These are phyloP conservation scores for Phytopythium chamaehyphon DNA, from an alignment of 352 stramenopile genomes.

Conservation along the genomic window DNA sequence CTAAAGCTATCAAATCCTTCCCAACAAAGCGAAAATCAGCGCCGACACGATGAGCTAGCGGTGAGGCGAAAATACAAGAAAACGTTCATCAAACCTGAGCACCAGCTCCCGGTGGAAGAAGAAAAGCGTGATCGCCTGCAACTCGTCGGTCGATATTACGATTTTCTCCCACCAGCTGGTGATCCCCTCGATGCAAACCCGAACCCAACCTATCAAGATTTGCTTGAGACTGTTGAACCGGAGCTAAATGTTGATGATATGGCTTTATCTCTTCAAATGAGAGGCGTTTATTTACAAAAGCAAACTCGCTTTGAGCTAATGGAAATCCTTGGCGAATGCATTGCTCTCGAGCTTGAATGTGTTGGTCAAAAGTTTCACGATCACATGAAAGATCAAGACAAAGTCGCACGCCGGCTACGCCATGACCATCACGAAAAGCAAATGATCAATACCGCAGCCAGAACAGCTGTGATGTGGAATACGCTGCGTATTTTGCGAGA, in stretches of 20 bases:
- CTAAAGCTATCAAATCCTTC: slow-evolving; percentile 48
- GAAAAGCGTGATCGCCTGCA: slow-evolving; percentile 35
- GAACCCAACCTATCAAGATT: slow-evolving; percentile 19
- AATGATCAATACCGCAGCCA: slow-evolving; percentile 26
- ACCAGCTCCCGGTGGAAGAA: slow-evolving; percentile 31
- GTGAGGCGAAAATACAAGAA: slow-evolving; percentile 46
- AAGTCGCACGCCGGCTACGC: slow-evolving; percentile 34
- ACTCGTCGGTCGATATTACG: slow-evolving; percentile 55
- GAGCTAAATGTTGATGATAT: slow-evolving; percentile 66
- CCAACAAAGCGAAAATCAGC: slow-evolving; percentile 33
- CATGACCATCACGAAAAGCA: slow-evolving; percentile 46
- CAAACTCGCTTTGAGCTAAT: slow-evolving; percentile 53
- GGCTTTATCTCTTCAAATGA: slow-evolving; percentile 53
- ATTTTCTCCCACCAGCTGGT: slow-evolving; percentile 22
- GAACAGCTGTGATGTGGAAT: slow-evolving; percentile 42
- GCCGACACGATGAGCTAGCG: slow-evolving; percentile 23
- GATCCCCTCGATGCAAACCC: slow-evolving; percentile 9
- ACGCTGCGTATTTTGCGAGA: slow-evolving; percentile 41
- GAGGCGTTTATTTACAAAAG: slow-evolving; percentile 54
- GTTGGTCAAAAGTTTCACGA: slow-evolving; percentile 55
- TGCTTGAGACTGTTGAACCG: slow-evolving; percentile 60
- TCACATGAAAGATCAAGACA: slow-evolving; percentile 69
- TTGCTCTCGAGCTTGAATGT: slow-evolving; percentile 68
- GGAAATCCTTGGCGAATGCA: slow-evolving; percentile 47
- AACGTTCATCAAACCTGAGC: slow-evolving; percentile 42